Evolutionary conservation across 352 stramenopile genomes (phyloP).

Genomic region (Phytopythium mirpurense): DNA sequence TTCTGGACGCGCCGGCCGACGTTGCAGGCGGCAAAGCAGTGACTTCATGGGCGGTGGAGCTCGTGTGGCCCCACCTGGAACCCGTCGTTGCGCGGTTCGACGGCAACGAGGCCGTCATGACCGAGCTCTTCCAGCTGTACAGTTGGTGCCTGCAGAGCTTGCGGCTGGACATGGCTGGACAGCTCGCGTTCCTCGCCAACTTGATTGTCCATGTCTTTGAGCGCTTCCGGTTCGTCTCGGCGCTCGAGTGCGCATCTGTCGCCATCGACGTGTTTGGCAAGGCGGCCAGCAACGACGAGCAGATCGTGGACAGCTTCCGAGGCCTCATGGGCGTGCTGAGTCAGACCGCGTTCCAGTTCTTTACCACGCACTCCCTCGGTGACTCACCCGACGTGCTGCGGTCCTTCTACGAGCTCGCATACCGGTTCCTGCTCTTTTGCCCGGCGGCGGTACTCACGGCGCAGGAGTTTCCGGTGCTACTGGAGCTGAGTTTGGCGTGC

Average conservation of each 20-base stretch:
- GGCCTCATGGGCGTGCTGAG: conserved; percentile 54
- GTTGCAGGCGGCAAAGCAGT: conserved; percentile 39
- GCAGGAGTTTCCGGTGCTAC: conserved; percentile 46
- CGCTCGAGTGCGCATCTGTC: conserved; percentile 62
- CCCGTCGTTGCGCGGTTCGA: conserved; percentile 35
- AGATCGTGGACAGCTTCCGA: conserved; percentile 48
- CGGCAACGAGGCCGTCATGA: conserved; percentile 37
- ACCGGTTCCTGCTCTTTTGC: conserved; percentile 71
- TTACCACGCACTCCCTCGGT: conserved; percentile 49
- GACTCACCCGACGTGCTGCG: conserved; percentile 57
- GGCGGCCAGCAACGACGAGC: conserved; percentile 18
- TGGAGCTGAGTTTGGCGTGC: conserved; percentile 55
- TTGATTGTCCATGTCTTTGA: conserved; percentile 62
- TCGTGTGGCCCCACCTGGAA: conserved; percentile 55
- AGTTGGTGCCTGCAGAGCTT: conserved; percentile 70
- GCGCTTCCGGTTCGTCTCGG: conserved; percentile 39
- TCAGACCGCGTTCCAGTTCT: conserved; percentile 58
- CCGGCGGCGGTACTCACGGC: conserved; percentile 50
- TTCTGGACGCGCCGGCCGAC: conserved; percentile 53
- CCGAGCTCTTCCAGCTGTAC: conserved; percentile 60
- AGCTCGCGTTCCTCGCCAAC: conserved; percentile 43
- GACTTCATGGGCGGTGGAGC: conserved; percentile 39
- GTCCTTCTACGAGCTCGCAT: conserved; percentile 62
- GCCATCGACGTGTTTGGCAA: conserved; percentile 69
- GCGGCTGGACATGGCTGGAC: conserved; percentile 41